Evolutionary conservation across 2,329 filamentous ascomycete genomes (phyloP).

Genomic region (Fusarium phyllophilum): DNA sequence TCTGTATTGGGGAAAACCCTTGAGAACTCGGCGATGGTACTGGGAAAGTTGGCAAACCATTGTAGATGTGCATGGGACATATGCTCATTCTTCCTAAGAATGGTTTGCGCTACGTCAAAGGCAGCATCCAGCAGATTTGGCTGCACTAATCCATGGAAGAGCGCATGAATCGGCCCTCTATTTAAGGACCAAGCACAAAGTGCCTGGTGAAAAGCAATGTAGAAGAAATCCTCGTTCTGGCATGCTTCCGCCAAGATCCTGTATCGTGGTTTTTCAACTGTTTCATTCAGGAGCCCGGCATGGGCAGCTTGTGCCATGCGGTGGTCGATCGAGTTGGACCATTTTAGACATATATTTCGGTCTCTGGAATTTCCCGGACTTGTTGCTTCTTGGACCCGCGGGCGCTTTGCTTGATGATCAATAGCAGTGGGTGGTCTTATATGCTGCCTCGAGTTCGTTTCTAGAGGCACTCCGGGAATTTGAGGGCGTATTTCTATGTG

Average conservation of each 20-base stretch:
- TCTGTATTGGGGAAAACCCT: neutral
- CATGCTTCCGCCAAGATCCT: constrained; percentile 68
- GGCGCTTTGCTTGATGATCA: constrained; percentile 25
- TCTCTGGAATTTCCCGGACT: neutral
- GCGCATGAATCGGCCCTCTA: constrained; percentile 48
- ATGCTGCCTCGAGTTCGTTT: neutral
- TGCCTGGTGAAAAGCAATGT: constrained; percentile 72
- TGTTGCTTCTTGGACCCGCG: constrained; percentile 12
- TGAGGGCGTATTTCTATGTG: neutral
- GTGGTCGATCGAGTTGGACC: constrained; percentile 16
- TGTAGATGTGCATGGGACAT: constrained; percentile 37
- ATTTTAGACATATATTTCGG: constrained; percentile 5
- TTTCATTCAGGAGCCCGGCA: constrained; percentile 35
- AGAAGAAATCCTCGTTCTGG: constrained; percentile 66
- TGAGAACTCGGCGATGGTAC: constrained; percentile 17
- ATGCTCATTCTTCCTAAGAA: constrained; percentile 40
- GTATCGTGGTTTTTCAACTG: constrained; percentile 60
- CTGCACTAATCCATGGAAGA: constrained; percentile 21
- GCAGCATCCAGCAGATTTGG: constrained; percentile 31
- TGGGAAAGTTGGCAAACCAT: constrained; percentile 47
- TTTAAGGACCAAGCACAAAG: constrained; percentile 66
- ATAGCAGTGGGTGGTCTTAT: neutral
- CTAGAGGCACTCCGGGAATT: neutral
- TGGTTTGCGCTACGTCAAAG: constrained; percentile 31
- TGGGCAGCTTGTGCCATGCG: constrained; percentile 37